Evolutionary conservation across 176 grass and related monocot genomes (phyloP).

Genomic region (Eremochloa ophiuroides): DNA sequence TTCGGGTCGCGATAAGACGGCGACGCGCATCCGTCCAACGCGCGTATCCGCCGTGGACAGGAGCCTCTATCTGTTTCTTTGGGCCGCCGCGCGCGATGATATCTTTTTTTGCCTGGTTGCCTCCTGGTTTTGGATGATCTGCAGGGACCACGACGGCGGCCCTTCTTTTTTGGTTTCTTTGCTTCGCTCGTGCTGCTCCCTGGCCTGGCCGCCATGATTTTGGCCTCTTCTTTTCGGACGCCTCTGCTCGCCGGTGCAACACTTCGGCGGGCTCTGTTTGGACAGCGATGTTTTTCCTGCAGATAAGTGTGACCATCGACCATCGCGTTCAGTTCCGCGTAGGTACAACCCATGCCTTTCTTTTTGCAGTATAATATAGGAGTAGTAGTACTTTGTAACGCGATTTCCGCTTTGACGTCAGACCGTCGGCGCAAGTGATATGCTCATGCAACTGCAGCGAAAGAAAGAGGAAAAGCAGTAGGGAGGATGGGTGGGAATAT

Average conservation of each 20-base stretch:
- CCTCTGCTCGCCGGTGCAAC: not conserved
- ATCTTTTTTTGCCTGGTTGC: not conserved
- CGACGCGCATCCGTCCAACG: constrained; percentile 28
- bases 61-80: not conserved
- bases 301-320: not conserved
- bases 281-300: not conserved
- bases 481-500: not conserved
- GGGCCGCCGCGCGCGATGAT: not conserved
- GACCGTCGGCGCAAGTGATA: not conserved
- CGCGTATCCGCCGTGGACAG: constrained; percentile 32
- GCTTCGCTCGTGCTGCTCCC: not conserved
- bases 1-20: constrained; percentile 38
- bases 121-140: not conserved
- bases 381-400: not conserved
- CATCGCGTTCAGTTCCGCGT: not conserved
- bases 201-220: not conserved
- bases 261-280: not conserved
- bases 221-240: not conserved
- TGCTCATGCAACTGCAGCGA: not conserved
- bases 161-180: not conserved
- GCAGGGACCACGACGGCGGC: not conserved
- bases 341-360: not conserved
- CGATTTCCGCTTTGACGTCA: not conserved
- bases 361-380: not conserved
- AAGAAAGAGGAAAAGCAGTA: not conserved